These are phyloP conservation scores for Jaapia argillacea DNA, from an alignment of 768 basidiomycete species.

Conservation along the genomic window DNA sequence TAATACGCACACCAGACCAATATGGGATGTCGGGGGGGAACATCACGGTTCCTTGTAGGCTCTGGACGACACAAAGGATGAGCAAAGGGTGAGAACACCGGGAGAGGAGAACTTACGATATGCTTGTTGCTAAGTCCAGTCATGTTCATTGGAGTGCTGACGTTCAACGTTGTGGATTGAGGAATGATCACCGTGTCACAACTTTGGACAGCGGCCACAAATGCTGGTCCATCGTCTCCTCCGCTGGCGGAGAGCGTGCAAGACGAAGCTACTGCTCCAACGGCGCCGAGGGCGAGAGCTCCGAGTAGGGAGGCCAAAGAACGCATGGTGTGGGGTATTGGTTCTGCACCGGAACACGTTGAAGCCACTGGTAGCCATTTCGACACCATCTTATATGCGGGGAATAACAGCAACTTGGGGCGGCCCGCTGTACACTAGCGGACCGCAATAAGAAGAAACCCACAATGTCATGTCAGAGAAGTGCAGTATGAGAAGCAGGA, in stretches of 20 bases:
- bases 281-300: too few relatives aligned
- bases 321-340: too few relatives aligned
- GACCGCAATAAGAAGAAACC: too few relatives aligned
- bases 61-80: constrained; percentile 20
- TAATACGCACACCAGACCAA: constrained; percentile 34
- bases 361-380: too few relatives aligned
- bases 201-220: constrained; percentile 31
- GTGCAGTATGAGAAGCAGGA: too few relatives aligned
- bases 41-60: constrained; percentile 37
- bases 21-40: constrained; percentile 42
- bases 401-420: too few relatives aligned
- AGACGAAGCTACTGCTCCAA: too few relatives aligned
- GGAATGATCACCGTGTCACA: constrained; percentile 36
- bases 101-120: constrained; percentile 26
- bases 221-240: constrained; percentile 40
- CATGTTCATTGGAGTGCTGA: constrained; percentile 42
- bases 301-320: too few relatives aligned
- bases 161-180: constrained; percentile 35
- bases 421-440: too few relatives aligned
- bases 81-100: neutral
- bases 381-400: too few relatives aligned
- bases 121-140: constrained; percentile 39
- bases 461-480: too few relatives aligned
- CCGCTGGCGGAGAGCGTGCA: constrained; percentile 37
- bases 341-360: too few relatives aligned